These are phyloP conservation scores for Trypanosomatidae sp. DNA, from an alignment of 208 protist genomes.

Conservation along the genomic window DNA sequence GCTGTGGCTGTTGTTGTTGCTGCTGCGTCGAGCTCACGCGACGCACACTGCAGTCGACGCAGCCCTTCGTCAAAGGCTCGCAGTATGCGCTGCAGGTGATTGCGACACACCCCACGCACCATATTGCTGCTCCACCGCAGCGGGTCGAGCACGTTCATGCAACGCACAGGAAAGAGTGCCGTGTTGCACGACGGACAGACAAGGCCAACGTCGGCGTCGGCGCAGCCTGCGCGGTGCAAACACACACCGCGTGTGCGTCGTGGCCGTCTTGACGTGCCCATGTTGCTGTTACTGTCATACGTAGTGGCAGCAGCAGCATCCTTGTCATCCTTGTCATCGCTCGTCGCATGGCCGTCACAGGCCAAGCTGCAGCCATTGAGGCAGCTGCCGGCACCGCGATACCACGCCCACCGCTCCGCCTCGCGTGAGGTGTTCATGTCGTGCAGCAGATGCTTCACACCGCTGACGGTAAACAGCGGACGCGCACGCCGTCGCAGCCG, in stretches of 20 bases:
- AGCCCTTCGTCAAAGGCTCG: constrained; percentile 56
- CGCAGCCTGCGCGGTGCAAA: constrained; percentile 18
- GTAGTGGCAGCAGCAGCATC: not conserved
- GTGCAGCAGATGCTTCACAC: constrained; percentile 53
- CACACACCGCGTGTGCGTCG: constrained; percentile 1
- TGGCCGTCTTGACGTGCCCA: not conserved
- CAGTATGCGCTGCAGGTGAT: constrained; percentile 68
- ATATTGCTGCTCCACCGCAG: constrained; percentile 86
- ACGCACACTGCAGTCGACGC: constrained; percentile 23
- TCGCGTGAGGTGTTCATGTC: constrained; percentile 25
- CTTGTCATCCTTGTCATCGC: not conserved
- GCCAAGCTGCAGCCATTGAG: not conserved
- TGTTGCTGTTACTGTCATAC: not conserved
- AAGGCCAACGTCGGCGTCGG: constrained; percentile 17
- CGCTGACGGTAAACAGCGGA: constrained; percentile 60
- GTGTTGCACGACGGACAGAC: constrained; percentile 53
- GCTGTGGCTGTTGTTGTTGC: not conserved
- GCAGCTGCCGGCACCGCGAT: constrained; percentile 5
- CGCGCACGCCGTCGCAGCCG: constrained; percentile 36
- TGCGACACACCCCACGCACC: constrained; percentile 69
- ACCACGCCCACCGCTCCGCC: constrained; percentile 11
- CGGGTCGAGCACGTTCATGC: constrained; percentile 88
- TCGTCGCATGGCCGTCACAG: not conserved
- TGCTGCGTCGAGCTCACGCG: constrained; percentile 10
- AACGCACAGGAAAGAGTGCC: constrained; percentile 57